Evolutionary conservation across 2,329 filamentous ascomycete genomes (phyloP), one percentile per base, ranked within the genome.

Genomic region (Xylariomycetidae sp.): DNA sequence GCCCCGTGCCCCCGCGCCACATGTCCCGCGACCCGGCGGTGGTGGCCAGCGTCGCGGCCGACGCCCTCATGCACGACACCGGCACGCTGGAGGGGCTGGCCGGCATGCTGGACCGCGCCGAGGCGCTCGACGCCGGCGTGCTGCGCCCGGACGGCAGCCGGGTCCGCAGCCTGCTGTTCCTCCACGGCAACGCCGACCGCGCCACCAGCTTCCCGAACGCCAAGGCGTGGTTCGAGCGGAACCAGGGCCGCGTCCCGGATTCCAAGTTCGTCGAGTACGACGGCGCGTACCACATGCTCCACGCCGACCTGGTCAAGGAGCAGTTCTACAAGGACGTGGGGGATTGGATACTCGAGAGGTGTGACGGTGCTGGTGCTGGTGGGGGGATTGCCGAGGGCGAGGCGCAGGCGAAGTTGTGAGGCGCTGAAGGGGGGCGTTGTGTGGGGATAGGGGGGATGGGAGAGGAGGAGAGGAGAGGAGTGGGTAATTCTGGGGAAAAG

Each of bases 81-180:
- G 89, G 87, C 22, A 95, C 89, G 6, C 68, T 94, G n/a, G 81
- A 89, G 57, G 85, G 85, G 1, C 57, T 95, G 20, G 73, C 82
- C 0, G 80, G 76, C 0, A 71, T 95, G 72, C 63, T 95, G 43
- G 85, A 93, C 55, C 74, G 89, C 17, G 81, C 81, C 2, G 62
- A 62, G 5, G 68, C 67, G 33, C 60, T 94, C 40, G 62, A 74
- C 5, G 61, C 57, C 5, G 82, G 57, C 5, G 82, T 79, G 3
- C 68, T 64, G 31, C 59, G 77, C 19, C 61, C 49, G 44, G 57
- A 77, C 52, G 56, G 74, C 57, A 56, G 63, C 16, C 56, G 62
- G n/a, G 73, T 85, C 34, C 72, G 64, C 40, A 72, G 76, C 32
- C 53, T 95, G 17, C 82, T 82, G 69, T 57, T 93, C 19, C 73